These are phyloP conservation scores for Neofusicoccum ribis DNA, from an alignment of 2,329 filamentous ascomycete species.

Conservation along the genomic window DNA sequence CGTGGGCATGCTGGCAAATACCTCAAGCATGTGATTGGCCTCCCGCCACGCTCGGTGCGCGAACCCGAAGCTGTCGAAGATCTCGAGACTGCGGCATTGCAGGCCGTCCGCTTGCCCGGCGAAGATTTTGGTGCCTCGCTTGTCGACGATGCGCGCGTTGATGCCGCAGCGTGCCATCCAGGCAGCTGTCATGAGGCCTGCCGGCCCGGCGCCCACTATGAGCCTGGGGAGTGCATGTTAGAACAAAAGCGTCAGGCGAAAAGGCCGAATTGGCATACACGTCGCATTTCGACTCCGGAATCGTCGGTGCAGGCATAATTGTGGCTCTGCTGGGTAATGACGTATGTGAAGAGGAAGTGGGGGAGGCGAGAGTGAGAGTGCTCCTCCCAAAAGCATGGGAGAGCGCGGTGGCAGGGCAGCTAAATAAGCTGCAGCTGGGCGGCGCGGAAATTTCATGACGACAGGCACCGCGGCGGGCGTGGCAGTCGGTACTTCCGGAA, in stretches of 20 bases:
- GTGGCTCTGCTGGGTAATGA: background rate
- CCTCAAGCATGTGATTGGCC: conserved; percentile 68
- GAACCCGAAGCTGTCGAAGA: conserved; percentile 65
- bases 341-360: background rate
- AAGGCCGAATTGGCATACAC: conserved; percentile 27
- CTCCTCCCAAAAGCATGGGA: background rate
- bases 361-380: background rate
- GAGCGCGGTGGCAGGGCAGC: background rate
- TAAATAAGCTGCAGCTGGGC: background rate
- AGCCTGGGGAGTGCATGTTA: conserved; percentile 26
- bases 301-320: conserved; percentile 27
- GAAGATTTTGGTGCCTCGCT: conserved; percentile 42
- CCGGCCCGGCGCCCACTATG: conserved; percentile 42
- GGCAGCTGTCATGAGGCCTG: conserved; percentile 42
- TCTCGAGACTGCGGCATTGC: conserved; percentile 45
- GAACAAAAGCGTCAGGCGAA: background rate
- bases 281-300: conserved; percentile 36
- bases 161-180: conserved; percentile 45
- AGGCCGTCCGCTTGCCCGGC: conserved; percentile 45
- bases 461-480: background rate
- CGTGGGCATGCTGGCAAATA: conserved; percentile 29
- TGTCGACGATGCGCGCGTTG: conserved; percentile 44
- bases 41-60: conserved; percentile 65
- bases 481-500: background rate
- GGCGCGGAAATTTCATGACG: background rate